Evolutionary conservation across 306 rosid genomes (phyloP).

Genomic region (Corylus avellana): DNA sequence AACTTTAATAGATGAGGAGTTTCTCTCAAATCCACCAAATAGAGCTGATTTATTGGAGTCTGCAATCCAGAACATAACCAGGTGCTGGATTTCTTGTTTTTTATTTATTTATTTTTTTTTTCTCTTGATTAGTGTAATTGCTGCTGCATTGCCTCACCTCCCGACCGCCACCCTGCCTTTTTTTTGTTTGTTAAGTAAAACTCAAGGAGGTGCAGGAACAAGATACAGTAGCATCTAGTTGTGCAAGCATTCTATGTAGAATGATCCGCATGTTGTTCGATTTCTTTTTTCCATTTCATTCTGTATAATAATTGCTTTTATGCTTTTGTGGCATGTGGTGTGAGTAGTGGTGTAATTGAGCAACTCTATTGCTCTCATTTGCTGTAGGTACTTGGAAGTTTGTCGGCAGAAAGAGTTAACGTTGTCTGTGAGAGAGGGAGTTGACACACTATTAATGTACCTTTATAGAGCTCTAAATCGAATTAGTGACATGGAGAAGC

Average conservation of each 20-base stretch:
- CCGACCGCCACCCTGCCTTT: neutral
- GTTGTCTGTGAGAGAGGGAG: constrained; percentile 77
- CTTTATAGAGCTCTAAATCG: constrained; percentile 86
- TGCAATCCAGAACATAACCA: constrained; percentile 79
- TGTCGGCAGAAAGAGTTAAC: constrained; percentile 60
- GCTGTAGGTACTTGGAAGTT: constrained; percentile 79
- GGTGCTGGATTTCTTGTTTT: constrained; percentile 47
- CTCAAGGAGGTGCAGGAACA: neutral
- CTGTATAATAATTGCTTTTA: neutral
- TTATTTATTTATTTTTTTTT: neutral
- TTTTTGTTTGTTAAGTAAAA: neutral
- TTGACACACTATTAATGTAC: constrained; percentile 87
- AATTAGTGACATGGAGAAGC: constrained; percentile 78
- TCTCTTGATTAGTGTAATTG: neutral
- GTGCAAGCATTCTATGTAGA: neutral
- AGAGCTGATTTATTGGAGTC: constrained; percentile 90
- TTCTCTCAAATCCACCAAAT: constrained; percentile 70
- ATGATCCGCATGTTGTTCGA: neutral
- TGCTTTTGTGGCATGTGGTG: neutral
- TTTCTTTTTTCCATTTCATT: neutral
- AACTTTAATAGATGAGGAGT: constrained; percentile 70
- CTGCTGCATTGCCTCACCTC: neutral
- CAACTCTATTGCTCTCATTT: constrained; percentile 23
- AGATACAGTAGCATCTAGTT: constrained; percentile 5
- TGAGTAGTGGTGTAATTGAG: constrained; percentile 7